Evolutionary conservation across 768 basidiomycete genomes (phyloP).

Genomic region (Mycena sanguinolenta): DNA sequence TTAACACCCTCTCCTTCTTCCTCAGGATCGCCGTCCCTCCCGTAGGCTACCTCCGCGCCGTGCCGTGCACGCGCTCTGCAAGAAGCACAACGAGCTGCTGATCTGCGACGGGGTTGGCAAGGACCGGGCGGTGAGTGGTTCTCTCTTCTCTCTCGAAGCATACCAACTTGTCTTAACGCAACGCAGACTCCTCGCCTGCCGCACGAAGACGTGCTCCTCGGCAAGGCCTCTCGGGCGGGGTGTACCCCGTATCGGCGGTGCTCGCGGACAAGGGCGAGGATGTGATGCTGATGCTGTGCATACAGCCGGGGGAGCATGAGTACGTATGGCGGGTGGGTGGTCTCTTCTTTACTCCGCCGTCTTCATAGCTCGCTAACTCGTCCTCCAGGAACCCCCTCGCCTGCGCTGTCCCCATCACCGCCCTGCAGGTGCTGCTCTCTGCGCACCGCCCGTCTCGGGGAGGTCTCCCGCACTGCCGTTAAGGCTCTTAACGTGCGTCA

Average conservation of each 20-base stretch:
- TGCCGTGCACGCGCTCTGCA: constrained; percentile 86
- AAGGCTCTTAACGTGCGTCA: not conserved
- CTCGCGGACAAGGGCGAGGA: constrained; percentile 88
- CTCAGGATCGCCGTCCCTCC: constrained; percentile 92
- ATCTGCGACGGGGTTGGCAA: constrained; percentile 94
- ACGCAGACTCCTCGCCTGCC: constrained; percentile 86
- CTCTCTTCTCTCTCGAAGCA: too few species aligned
- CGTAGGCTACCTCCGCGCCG: constrained; percentile 85
- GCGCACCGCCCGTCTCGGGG: constrained; percentile 82
- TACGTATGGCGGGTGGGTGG: constrained; percentile 90
- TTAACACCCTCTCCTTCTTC: constrained; percentile 8
- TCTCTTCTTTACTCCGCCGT: too few species aligned
- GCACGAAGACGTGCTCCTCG: constrained; percentile 88
- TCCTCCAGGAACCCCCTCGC: constrained; percentile 93
- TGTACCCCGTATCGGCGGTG: constrained; percentile 98
- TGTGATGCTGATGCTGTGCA: constrained; percentile 98
- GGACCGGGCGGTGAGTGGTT: constrained; percentile 79
- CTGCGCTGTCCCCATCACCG: constrained; percentile 94
- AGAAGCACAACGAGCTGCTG: constrained; percentile 92
- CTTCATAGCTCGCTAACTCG: too few species aligned
- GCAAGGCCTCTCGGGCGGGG: constrained; percentile 99
- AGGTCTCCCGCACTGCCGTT: constrained; percentile 80
- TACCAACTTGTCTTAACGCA: not conserved
- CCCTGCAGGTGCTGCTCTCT: constrained; percentile 91
- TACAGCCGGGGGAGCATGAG: constrained; percentile 96